Base-by-base conservation (phyloP, 257 asterid genomes). In the Nicotiana undulata region DNA sequence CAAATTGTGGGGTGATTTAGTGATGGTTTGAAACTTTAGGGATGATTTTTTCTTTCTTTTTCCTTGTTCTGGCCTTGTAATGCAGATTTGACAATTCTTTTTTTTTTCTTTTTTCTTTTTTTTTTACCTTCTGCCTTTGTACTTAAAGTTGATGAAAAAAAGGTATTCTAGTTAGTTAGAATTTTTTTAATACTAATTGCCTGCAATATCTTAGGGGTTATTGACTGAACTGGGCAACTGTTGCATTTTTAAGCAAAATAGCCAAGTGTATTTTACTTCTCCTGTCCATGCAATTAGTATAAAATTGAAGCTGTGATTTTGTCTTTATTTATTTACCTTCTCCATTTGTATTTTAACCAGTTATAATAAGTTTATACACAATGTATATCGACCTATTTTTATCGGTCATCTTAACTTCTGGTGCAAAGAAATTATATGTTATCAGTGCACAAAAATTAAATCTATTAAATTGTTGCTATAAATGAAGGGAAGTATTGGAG, bases 61-160 rank as follows among this genome's bases (percentile, higher is more conserved):
- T 40, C 76, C 56, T 40, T 40, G 22, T 46, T 72, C 84, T 81
- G 80, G 81, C 52, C 52, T 32, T 63, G 70, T 64, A 46, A n/a
- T 79, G 86, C 82, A 85, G 64, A 85, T 75, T 70, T 81, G 76
- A 79, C 66, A 49, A 6, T 72, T 72, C 40, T 46, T 46, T 72
- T 70, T 20, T 3, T 20, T 81, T 20, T 68, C 2, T 55, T 56
- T 63, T 66, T 70, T 70, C 6, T 29, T 29, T 3, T 29, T 53
- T 63, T 74, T 83, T 46, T 26, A 3, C n/a, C 12, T 63, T 79
- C 70, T 18, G 18, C 9, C 77, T 28, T 52, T 40, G 4, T 24
- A 59, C 78, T 81, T 32, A 77, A 80, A 66, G 18, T 66, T 70
- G 32, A 77, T 29, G 63, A 40, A 40, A 8, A 7, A 40, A 8